Evolutionary conservation across 2,329 filamentous ascomycete species (phyloP).

Genomic region (Emmonsia crescens): DNA sequence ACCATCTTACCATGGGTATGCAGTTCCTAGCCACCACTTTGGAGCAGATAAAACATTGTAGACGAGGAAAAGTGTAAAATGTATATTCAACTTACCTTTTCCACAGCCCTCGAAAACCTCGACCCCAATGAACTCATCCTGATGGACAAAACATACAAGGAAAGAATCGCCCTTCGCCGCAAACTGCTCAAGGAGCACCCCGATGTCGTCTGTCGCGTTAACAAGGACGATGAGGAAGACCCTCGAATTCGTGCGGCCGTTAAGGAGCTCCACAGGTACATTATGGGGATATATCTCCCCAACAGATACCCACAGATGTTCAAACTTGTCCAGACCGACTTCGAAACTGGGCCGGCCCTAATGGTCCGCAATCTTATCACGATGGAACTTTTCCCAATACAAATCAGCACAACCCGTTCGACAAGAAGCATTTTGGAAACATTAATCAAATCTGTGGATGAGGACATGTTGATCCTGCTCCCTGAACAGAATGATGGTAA

Average conservation of each 20-base stretch:
- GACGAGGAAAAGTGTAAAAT: background rate
- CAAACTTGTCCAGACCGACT: slow-evolving; percentile 22
- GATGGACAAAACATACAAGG: slow-evolving; percentile 49
- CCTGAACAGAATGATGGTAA: slow-evolving; percentile 31
- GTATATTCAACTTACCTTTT: background rate
- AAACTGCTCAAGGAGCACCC: slow-evolving; percentile 36
- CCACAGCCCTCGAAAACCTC: slow-evolving; percentile 42
- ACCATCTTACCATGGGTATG: slow-evolving; percentile 53
- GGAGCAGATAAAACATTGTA: background rate
- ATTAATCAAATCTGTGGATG: slow-evolving; percentile 45
- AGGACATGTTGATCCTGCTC: slow-evolving; percentile 50
- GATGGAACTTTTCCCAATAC: slow-evolving; percentile 29
- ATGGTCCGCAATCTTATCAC: slow-evolving; percentile 40
- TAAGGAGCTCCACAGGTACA: slow-evolving; percentile 46
- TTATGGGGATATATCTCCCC: slow-evolving; percentile 46
- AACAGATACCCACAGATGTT: slow-evolving; percentile 47
- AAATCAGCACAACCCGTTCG: slow-evolving; percentile 21
- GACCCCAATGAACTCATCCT: slow-evolving; percentile 44
- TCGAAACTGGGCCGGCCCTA: slow-evolving; percentile 17
- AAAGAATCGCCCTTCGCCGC: slow-evolving; percentile 41
- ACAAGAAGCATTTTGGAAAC: slow-evolving; percentile 35
- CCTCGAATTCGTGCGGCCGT: slow-evolving; percentile 38
- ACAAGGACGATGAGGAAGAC: slow-evolving; percentile 24
- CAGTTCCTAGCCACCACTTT: background rate
- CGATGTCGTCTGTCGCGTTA: slow-evolving; percentile 30